Evolutionary conservation across 768 basidiomycete genomes (phyloP).

Genomic region (Flagelloscypha sp.): DNA sequence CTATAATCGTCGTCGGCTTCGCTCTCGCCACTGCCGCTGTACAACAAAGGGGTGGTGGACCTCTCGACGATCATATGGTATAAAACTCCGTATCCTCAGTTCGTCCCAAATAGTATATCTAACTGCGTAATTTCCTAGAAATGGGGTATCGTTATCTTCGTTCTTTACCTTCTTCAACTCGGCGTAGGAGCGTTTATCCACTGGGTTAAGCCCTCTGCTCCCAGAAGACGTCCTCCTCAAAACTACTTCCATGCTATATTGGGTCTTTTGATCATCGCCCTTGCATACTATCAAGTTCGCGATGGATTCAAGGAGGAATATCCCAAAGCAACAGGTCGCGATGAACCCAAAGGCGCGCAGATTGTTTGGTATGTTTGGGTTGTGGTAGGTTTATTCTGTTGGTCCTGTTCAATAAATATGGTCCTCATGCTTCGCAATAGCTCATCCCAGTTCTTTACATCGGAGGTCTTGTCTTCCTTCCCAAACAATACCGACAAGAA

Average conservation of each 20-base stretch:
- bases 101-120: no score
- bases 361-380: slow-evolving; percentile 42
- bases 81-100: not conserved
- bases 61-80: slow-evolving; percentile 43
- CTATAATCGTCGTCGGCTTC: slow-evolving; percentile 33
- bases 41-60: slow-evolving; percentile 24
- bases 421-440: slow-evolving; percentile 15
- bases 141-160: slow-evolving; percentile 42
- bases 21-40: slow-evolving; percentile 37
- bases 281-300: slow-evolving; percentile 43
- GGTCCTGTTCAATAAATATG: not conserved
- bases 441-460: slow-evolving; percentile 36
- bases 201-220: slow-evolving; percentile 35
- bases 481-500: slow-evolving; percentile 42
- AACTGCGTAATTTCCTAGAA: slow-evolving; percentile 20
- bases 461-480: slow-evolving; percentile 34
- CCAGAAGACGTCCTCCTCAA: slow-evolving; percentile 34
- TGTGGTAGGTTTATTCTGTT: slow-evolving; percentile 26
- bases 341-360: slow-evolving; percentile 24
- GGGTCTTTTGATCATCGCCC: slow-evolving; percentile 40
- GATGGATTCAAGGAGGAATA: slow-evolving; percentile 43
- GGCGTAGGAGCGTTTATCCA: slow-evolving; percentile 45
- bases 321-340: slow-evolving; percentile 36
- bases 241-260: slow-evolving; percentile 53
- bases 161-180: slow-evolving; percentile 42